These are phyloP conservation scores for Psophocarpus tetragonolobus DNA, from an alignment of 306 rosid genomes.

Conservation along the genomic window DNA sequence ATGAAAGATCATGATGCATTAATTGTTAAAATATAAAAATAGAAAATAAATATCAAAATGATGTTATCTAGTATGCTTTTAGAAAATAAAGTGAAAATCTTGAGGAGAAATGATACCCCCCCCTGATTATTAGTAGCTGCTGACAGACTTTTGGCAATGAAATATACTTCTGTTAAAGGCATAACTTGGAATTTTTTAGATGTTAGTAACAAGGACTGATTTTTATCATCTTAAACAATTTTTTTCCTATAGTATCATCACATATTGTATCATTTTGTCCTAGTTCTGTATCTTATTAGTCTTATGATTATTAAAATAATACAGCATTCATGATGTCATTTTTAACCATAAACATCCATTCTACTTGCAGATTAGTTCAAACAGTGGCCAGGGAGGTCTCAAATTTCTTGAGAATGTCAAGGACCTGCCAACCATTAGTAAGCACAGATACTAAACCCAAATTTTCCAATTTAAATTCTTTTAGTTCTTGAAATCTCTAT, in stretches of 20 bases:
- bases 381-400: slow-evolving; percentile 51
- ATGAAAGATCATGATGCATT: background rate
- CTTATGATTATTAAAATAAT: slow-evolving; percentile 30
- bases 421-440: slow-evolving; percentile 87
- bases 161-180: background rate
- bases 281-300: slow-evolving; percentile 7
- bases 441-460: slow-evolving; percentile 40
- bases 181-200: background rate
- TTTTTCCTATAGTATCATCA: background rate
- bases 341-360: slow-evolving; percentile 14
- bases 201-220: background rate
- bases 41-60: background rate
- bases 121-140: background rate
- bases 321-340: background rate
- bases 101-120: slow-evolving; percentile 18
- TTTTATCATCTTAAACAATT: background rate
- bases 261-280: background rate
- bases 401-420: slow-evolving; percentile 84
- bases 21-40: background rate
- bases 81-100: background rate
- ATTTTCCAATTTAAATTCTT: background rate
- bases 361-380: slow-evolving; percentile 63
- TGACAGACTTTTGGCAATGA: background rate
- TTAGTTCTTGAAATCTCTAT: background rate
- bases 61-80: slow-evolving; percentile 12